A percentile compares a stretch with the other conserved stretches of the same genome.
Conservation (phyloP, 1,284 basidiomycete genomes). For the Ustilago trichophora region DNA sequence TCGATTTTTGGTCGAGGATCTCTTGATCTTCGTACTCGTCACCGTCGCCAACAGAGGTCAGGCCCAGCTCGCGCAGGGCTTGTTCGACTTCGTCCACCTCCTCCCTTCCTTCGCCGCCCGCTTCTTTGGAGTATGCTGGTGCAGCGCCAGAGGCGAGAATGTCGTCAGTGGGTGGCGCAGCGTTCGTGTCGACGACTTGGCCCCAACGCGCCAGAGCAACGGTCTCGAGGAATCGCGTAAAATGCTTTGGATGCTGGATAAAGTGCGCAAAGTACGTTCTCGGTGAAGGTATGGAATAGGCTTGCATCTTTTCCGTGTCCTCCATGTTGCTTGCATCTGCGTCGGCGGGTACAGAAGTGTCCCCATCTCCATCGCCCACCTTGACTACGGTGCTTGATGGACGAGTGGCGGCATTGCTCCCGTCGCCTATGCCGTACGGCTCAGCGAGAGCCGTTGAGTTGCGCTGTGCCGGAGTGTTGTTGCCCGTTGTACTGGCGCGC, state of each 20-base stretch:
- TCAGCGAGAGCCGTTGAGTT: slow-evolving; percentile 38
- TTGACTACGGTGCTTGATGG: slow-evolving; percentile 21
- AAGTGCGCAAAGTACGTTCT: slow-evolving; percentile 92
- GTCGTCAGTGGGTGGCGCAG: slow-evolving; percentile 3
- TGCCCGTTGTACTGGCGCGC: slow-evolving; percentile 2
- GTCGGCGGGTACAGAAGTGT: slow-evolving; percentile 1
- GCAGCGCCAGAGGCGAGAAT: slow-evolving; percentile 4
- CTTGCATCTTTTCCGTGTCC: slow-evolving; percentile 19
- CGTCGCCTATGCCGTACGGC: slow-evolving; percentile 22
- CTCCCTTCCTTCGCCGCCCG: not conserved
- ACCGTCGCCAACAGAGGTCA: slow-evolving; percentile 8
- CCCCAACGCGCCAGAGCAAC: slow-evolving; percentile 84
- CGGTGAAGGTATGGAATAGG: slow-evolving; percentile 78
- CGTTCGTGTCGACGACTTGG: slow-evolving; percentile 73
- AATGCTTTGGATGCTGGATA: slow-evolving; percentile 84
- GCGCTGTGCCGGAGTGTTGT: slow-evolving; percentile 21
- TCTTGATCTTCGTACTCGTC: slow-evolving; percentile 72
- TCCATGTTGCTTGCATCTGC: slow-evolving; percentile 6
- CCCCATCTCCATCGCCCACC: slow-evolving; percentile 7
- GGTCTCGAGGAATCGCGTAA: slow-evolving; percentile 87
- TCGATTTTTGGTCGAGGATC: slow-evolving; percentile 78
- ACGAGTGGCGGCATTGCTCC: slow-evolving; percentile 1
- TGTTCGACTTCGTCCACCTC: slow-evolving; percentile 19
- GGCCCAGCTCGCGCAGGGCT: slow-evolving; percentile 23
- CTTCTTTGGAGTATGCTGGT: slow-evolving; percentile 13